These are phyloP conservation scores for Neodidymelliopsis sp. DNA, from an alignment of 2,329 filamentous ascomycete species.

Conservation along the genomic window DNA sequence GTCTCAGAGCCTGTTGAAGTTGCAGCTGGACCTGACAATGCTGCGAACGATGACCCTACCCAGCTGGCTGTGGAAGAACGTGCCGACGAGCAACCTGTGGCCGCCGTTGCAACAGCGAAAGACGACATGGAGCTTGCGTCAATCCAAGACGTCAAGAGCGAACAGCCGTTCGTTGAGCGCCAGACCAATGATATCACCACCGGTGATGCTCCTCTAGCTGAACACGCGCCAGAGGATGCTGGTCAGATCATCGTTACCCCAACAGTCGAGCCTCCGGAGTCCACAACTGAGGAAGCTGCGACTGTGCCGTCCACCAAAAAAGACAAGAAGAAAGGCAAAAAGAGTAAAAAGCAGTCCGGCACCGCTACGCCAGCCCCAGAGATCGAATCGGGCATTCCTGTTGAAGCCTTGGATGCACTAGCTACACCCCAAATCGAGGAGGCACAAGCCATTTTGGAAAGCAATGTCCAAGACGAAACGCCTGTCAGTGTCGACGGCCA, in stretches of 20 bases:
- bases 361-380: conserved; percentile 19
- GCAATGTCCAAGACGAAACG: background rate
- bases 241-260: background rate
- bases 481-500: background rate
- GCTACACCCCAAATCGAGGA: conserved; percentile 3
- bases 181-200: background rate
- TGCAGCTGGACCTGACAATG: conserved; percentile 2
- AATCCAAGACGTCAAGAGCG: background rate
- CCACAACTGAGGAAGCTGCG: background rate
- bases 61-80: background rate
- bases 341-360: conserved; percentile 30
- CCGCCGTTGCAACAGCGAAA: background rate
- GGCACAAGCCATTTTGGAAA: conserved; percentile 1
- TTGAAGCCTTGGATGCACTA: background rate
- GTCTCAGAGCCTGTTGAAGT: conserved; percentile 1
- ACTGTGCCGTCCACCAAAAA: conserved; percentile 20
- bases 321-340: conserved; percentile 37
- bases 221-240: background rate
- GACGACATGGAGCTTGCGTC: background rate
- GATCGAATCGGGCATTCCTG: background rate
- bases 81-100: background rate
- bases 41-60: conserved; percentile 1
- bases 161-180: background rate
- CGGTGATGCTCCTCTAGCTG: background rate
- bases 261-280: background rate